A percentile compares a stretch with the other conserved stretches of the same genome.
These are phyloP conservation scores for Margaritispora aquatica DNA, from an alignment of 495 filamentous ascomycete genomes.

Conservation along the genomic window DNA sequence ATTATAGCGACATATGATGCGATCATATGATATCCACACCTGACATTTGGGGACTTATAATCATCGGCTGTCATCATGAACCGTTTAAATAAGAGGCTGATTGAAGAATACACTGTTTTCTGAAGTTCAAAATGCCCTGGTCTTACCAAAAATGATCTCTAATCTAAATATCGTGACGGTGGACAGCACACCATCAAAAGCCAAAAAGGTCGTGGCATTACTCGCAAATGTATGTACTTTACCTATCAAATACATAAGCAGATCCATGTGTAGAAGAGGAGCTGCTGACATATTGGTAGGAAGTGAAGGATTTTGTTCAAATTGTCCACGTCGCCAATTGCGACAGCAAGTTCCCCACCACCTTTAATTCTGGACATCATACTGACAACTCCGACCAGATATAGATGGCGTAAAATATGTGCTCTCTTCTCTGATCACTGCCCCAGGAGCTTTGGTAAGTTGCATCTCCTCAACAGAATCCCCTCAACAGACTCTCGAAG, in stretches of 20 bases:
- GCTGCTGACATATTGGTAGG: background rate
- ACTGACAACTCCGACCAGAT: background rate
- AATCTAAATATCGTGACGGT: no score
- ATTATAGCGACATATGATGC: background rate
- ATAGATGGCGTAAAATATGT: constrained; percentile 7
- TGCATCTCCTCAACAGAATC: no score
- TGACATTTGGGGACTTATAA: no score
- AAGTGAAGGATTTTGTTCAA: background rate
- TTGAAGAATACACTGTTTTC: no score
- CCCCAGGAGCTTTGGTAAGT: constrained; percentile 4
- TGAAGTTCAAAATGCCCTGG: no score
- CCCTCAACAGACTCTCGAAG: background rate
- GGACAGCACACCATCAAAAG: no score
- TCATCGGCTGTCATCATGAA: no score
- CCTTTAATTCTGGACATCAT: background rate
- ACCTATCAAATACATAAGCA: background rate
- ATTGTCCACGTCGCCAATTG: constrained; percentile 10
- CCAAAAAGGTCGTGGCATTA: no score
- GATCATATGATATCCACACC: no score
- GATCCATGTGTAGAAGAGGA: background rate
- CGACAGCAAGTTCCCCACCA: background rate
- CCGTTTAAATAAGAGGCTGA: no score
- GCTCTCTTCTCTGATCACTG: background rate
- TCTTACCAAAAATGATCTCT: no score
- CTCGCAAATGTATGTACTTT: background rate